phyloP scores from a whole-genome alignment of 108 stramenopile genomes.

The Seminavis robusta region DNA sequence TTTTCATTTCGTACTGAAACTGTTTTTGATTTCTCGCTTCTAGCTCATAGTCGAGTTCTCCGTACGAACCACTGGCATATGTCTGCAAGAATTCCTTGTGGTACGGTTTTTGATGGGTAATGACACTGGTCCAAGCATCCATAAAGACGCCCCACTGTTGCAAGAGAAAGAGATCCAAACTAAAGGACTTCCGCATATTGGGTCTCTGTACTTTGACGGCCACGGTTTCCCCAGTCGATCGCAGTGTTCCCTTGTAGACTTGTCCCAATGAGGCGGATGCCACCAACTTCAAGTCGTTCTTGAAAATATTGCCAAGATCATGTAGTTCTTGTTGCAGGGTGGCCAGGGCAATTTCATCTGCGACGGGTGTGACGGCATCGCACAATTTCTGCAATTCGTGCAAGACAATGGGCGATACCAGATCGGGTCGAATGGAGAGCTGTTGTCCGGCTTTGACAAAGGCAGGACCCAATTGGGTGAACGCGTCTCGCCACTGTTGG shows the following conservation, averaged over 20 bases:
- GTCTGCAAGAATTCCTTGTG: conserved; percentile 43
- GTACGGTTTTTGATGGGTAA: conserved; percentile 64
- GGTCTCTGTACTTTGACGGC: conserved; percentile 90
- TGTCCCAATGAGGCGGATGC: conserved; percentile 87
- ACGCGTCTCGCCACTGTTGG: conserved; percentile 39
- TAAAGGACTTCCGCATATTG: conserved; percentile 66
- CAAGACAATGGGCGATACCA: conserved; percentile 81
- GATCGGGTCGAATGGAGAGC: conserved; percentile 90
- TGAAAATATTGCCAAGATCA: conserved; percentile 11
- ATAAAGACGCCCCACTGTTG: conserved; percentile 49
- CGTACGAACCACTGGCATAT: conserved; percentile 60
- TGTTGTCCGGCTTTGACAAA: conserved; percentile 92
- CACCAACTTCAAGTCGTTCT: conserved; percentile 54
- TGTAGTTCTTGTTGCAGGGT: conserved; percentile 58
- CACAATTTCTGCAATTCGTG: conserved; percentile 88
- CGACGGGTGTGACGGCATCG: conserved; percentile 89
- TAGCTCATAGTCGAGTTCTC: conserved; percentile 91
- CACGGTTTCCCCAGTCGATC: conserved; percentile 28
- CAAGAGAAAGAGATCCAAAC: conserved; percentile 77
- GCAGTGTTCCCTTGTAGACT: conserved; percentile 58
- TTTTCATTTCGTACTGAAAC: conserved; percentile 68
- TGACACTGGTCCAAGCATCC: conserved; percentile 46
- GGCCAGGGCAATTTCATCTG: conserved; percentile 73
- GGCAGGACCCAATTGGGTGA: conserved; percentile 90
- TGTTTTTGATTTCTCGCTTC: conserved; percentile 88